Conservation (phyloP, 176 grass and related monocot genomes). For the Ampelocalamus luodianensis region DNA sequence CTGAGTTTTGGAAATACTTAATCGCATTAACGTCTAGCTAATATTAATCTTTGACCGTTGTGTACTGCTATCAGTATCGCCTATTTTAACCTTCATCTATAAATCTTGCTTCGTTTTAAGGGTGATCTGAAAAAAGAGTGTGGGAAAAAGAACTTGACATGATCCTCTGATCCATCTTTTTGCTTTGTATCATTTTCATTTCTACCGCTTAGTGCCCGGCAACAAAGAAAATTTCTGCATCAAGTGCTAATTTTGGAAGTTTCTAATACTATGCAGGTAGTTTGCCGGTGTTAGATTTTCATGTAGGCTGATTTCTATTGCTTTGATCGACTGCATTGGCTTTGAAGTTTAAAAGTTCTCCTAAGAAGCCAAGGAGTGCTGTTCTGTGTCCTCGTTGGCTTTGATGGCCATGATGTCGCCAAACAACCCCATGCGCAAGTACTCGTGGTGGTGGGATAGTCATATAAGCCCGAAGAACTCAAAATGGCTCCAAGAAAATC, state of each 20-base stretch:
- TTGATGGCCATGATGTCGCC: conserved; percentile 66
- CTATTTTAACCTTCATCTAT: conserved; percentile 4
- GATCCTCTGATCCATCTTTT: neutral
- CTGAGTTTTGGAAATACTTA: conserved; percentile 21
- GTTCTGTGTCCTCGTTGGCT: conserved; percentile 25
- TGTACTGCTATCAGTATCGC: conserved; percentile 14
- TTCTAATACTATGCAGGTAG: conserved; percentile 46
- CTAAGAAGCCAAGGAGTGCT: conserved; percentile 19
- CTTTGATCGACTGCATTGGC: conserved; percentile 27
- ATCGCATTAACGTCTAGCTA: conserved; percentile 1
- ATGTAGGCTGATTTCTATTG: conserved; percentile 19
- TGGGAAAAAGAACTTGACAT: neutral
- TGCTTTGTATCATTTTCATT: conserved; percentile 9
- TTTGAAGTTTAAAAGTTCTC: conserved; percentile 28
- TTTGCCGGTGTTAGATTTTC: conserved; percentile 21
- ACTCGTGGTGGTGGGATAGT: conserved; percentile 99
- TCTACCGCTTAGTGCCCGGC: neutral
- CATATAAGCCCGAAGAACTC: conserved; percentile 91
- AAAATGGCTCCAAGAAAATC: conserved; percentile 97
- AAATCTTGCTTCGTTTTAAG: conserved; percentile 24
- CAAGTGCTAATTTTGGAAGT: conserved; percentile 16
- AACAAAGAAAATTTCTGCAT: conserved; percentile 2
- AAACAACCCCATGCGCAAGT: conserved; percentile 69
- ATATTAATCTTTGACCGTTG: conserved; percentile 43
- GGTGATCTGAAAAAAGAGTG: neutral